Conservation (phyloP, 345 rosid genomes). For the Salix exigua region DNA sequence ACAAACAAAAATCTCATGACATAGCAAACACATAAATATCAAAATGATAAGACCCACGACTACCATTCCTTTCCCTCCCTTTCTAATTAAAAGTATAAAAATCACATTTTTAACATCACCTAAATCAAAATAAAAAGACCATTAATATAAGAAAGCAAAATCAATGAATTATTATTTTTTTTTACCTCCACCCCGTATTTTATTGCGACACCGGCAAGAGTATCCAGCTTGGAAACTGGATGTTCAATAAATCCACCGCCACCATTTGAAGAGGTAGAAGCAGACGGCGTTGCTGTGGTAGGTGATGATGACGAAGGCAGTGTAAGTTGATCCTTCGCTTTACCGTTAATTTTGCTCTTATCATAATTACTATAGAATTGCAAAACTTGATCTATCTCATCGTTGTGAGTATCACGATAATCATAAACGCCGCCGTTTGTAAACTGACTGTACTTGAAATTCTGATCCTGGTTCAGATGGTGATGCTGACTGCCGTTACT, state of each 20-base stretch:
- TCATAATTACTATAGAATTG: background rate
- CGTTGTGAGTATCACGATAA: background rate
- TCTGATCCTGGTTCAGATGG: conserved; percentile 10
- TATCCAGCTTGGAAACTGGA: conserved; percentile 26
- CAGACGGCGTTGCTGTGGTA: background rate
- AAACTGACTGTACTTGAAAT: conserved; percentile 14
- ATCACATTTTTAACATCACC: background rate
- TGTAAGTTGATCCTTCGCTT: background rate
- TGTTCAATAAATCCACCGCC: conserved; percentile 20
- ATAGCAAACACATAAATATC: background rate
- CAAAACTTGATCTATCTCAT: background rate
- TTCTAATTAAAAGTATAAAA: background rate
- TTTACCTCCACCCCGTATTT: conserved; percentile 34
- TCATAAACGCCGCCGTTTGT: conserved; percentile 18
- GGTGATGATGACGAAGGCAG: background rate
- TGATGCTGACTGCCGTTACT: conserved; percentile 17
- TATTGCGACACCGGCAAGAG: conserved; percentile 37
- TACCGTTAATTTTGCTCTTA: background rate
- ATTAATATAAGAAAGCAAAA: background rate
- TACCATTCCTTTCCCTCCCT: background rate
- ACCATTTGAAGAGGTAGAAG: background rate
- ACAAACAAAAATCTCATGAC: background rate
- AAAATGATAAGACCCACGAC: background rate
- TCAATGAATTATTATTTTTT: background rate
- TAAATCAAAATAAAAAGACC: background rate